Evolutionary conservation across 768 basidiomycete species (phyloP).

Genomic region (Russula emetica): DNA sequence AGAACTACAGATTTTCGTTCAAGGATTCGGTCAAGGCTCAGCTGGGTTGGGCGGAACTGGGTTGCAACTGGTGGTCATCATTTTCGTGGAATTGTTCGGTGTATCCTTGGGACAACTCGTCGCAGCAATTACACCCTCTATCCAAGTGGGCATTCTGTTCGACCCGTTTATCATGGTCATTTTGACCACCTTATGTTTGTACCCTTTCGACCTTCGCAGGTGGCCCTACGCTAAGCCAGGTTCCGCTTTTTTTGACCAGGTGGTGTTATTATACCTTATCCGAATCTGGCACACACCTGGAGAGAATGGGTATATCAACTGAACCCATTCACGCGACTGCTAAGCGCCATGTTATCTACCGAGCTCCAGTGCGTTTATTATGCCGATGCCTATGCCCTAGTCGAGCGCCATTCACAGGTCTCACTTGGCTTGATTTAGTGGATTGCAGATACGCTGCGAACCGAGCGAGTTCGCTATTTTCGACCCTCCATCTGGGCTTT

Average conservation of each 20-base stretch:
- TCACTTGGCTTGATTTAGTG: slow-evolving; percentile 36
- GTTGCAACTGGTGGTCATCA: slow-evolving; percentile 64
- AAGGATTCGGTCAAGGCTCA: slow-evolving; percentile 60
- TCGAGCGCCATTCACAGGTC: background rate
- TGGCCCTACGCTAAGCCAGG: background rate
- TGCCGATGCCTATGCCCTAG: too few species aligned
- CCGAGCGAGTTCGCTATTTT: slow-evolving; percentile 66
- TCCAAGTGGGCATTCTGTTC: slow-evolving; percentile 71
- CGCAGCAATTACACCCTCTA: slow-evolving; percentile 69
- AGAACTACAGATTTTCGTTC: slow-evolving; percentile 48
- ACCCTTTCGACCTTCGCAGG: background rate
- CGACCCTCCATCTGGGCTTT: slow-evolving; percentile 67
- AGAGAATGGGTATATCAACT: slow-evolving; percentile 73
- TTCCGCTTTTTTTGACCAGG: background rate
- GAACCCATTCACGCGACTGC: slow-evolving; percentile 62
- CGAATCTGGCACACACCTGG: slow-evolving; percentile 63
- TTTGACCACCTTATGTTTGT: slow-evolving; percentile 60
- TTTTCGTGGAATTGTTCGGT: slow-evolving; percentile 68
- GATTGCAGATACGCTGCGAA: slow-evolving; percentile 60
- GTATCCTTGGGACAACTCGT: slow-evolving; percentile 73
- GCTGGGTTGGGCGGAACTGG: slow-evolving; percentile 60
- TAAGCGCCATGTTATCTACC: slow-evolving; percentile 71
- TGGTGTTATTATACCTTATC: slow-evolving; percentile 73
- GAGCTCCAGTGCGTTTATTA: slow-evolving; percentile 56
- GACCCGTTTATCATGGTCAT: slow-evolving; percentile 70